Evolutionary conservation across 2,329 filamentous ascomycete genomes (phyloP).

Genomic region (Tolypocladium endophyticum): DNA sequence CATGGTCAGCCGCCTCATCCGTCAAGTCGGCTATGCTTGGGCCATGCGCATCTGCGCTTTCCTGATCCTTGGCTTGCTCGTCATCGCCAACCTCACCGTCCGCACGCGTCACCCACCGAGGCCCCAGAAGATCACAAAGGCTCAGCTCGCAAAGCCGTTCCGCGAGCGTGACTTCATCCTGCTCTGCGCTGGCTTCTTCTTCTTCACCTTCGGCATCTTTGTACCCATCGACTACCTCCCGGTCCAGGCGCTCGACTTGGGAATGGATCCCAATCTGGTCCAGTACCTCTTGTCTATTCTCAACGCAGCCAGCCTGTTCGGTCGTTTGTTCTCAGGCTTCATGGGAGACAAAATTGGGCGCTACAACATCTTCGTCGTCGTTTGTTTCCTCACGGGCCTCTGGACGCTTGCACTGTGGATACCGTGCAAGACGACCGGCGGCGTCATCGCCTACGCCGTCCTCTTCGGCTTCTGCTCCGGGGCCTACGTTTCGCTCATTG

Average conservation of each 20-base stretch:
- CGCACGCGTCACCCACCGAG: not conserved
- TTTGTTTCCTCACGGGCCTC: not conserved
- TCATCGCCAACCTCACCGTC: not conserved
- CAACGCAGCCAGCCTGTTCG: conserved; percentile 27
- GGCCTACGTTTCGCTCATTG: conserved; percentile 27
- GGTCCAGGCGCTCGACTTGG: not conserved
- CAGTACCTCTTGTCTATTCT: conserved; percentile 27
- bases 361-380: conserved; percentile 32
- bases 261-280: conserved; percentile 10
- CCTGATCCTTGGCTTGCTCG: not conserved
- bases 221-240: not conserved
- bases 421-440: conserved; percentile 23
- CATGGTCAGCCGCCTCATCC: conserved; percentile 18
- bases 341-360: conserved; percentile 24
- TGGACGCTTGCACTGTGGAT: not conserved
- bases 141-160: not conserved
- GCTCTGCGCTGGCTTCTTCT: not conserved
- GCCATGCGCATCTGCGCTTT: conserved; percentile 19
- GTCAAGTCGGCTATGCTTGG: conserved; percentile 18
- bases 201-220: not conserved
- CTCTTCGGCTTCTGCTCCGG: conserved; percentile 32
- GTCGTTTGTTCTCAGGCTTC: conserved; percentile 21
- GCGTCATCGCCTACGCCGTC: conserved; percentile 26
- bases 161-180: not conserved
- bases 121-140: not conserved